Base-by-base conservation (phyloP, 2,329 filamentous ascomycete genomes). In the Huntiella savannae region DNA sequence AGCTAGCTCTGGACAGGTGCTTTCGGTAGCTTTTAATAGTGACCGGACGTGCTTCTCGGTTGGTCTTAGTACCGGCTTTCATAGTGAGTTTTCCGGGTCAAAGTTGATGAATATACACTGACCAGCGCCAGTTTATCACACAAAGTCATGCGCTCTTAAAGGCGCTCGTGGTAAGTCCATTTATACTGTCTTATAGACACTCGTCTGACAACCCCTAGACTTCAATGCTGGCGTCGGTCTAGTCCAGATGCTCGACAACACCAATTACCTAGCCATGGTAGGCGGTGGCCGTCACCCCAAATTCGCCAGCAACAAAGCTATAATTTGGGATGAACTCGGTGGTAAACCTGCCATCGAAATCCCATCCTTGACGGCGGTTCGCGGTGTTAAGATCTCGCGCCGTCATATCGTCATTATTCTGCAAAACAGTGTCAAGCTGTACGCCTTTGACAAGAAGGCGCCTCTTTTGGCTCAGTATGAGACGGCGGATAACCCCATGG, bases 321-420 rank as follows among this genome's bases (percentile, higher is more conserved):
- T 92, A 53, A 82, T 96, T 55, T 96, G 87, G 87, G 87, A 98
- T 60, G 85, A 93, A 55, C 70, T 75, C 50, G 82, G 82, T 53
- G 76, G 80, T 51, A 81, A 79, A 53, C 62, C 68, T 6, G 76
- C 79, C 5, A 70, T 83, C 11, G 80, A 87, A 52, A 82, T 96
- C 54, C 80, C 88, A 48, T 79, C 87, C 51, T 73, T 83, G 49
- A 86, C 83, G 15, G 75, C 82, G 1, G 76, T 96, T 17, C 74
- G 86, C 12, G 82, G 85, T 35, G 75, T 94, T 22, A 78, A 82
- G 53, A 66, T 96, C 17, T 79, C 79, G 16, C 75, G 77, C 52
- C 76, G 77, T 44, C 79, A 79, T 55, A 79, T 95, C 53, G 76
- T 85, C 17, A 77, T 94, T 13, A 78, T 85, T 1, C 70, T 95